Evolutionary conservation across 2,329 filamentous ascomycete species (phyloP).

Genomic region (Fusarium citri): DNA sequence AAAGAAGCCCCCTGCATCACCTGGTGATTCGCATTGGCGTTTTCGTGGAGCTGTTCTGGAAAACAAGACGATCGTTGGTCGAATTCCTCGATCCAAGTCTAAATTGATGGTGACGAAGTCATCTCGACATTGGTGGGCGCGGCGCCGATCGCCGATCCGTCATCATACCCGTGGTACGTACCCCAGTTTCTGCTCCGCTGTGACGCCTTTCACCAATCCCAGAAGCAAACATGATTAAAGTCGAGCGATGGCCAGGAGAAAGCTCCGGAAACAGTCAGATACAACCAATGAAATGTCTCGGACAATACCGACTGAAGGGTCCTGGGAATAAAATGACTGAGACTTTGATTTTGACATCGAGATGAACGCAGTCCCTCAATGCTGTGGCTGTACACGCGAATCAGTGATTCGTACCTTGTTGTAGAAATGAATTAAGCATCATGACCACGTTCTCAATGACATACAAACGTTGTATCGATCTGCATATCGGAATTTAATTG

Average conservation of each 20-base stretch:
- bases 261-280: conserved; percentile 4
- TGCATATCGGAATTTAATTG: background rate
- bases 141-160: conserved; percentile 38
- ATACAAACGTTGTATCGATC: background rate
- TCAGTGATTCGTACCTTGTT: background rate
- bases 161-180: conserved; percentile 26
- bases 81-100: conserved; percentile 38
- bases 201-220: conserved; percentile 22
- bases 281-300: background rate
- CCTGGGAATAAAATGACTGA: conserved; percentile 1
- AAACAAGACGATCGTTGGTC: conserved; percentile 29
- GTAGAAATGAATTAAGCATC: background rate
- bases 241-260: background rate
- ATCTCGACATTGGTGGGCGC: conserved; percentile 30
- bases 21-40: conserved; percentile 7
- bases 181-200: conserved; percentile 28
- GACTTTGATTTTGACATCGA: conserved; percentile 11
- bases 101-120: conserved; percentile 42
- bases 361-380: background rate
- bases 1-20: conserved; percentile 19
- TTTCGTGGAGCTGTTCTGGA: background rate
- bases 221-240: background rate
- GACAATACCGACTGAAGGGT: background rate
- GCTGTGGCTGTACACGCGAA: conserved; percentile 7
- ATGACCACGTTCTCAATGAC: background rate